A percentile compares a stretch with the other conserved stretches of the same genome.
Evolutionary conservation across 768 basidiomycete genomes (phyloP).

Genomic region (Sutorius australiensis): DNA sequence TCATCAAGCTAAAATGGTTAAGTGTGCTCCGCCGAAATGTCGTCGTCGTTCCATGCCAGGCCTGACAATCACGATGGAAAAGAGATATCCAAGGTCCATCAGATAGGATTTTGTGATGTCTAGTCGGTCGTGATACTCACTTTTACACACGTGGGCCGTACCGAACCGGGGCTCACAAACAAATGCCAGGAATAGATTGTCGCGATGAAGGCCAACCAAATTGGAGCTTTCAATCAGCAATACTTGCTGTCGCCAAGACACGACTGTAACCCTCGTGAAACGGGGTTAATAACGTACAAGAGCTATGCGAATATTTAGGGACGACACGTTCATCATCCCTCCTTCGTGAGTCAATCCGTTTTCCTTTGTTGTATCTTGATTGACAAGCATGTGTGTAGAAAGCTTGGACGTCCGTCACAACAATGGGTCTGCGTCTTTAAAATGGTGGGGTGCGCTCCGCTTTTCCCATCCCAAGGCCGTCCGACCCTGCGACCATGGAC

Average conservation of each 20-base stretch:
- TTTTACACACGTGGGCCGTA: background rate
- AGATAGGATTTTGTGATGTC: background rate
- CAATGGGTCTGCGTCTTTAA: background rate
- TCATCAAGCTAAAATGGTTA: no score
- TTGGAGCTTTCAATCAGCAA: background rate
- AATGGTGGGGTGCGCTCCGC: background rate
- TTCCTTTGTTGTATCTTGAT: background rate
- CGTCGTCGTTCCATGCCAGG: background rate
- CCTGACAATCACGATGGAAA: background rate
- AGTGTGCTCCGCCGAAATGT: background rate
- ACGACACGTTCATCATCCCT: background rate
- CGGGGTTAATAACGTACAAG: background rate
- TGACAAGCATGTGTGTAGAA: constrained; percentile 9
- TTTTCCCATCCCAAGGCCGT: background rate
- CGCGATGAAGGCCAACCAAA: background rate
- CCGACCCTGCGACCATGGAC: background rate
- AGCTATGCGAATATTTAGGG: constrained; percentile 8
- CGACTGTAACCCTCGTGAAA: background rate
- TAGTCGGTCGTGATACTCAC: background rate
- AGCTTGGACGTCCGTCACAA: constrained; percentile 8
- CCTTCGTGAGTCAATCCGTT: background rate
- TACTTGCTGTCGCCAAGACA: background rate
- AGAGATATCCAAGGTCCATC: background rate
- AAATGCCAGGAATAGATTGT: background rate
- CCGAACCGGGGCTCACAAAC: background rate